Percentiles rank a stretch among this genome's conserved stretches.
Conservation (phyloP, 768 basidiomycete genomes). For the Collybiopsis confluens region DNA sequence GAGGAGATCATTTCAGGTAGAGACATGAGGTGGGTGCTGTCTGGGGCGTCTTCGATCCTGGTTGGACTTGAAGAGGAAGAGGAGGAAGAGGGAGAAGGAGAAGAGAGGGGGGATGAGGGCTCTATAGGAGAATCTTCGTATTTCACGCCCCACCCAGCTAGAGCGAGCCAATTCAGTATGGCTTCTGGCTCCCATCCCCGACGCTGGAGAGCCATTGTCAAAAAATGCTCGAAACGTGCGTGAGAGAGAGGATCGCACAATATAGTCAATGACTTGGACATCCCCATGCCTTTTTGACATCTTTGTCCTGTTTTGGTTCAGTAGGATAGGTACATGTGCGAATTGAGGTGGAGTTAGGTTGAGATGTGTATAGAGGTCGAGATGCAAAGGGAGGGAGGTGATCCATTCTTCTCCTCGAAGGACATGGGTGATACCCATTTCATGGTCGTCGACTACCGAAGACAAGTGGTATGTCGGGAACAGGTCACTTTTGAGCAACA, state of each 20-base stretch:
- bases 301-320: slow-evolving; percentile 89
- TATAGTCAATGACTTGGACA: slow-evolving; percentile 81
- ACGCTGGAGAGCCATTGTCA: too few species aligned
- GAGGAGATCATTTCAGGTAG: slow-evolving; percentile 50
- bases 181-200: slow-evolving; percentile 90
- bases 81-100: slow-evolving; percentile 19
- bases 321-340: slow-evolving; percentile 85
- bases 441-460: slow-evolving; percentile 91
- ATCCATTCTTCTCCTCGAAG: slow-evolving; percentile 99
- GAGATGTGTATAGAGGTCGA: slow-evolving; percentile 82
- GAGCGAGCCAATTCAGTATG: slow-evolving; percentile 87
- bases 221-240: not conserved
- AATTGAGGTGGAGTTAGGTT: slow-evolving; percentile 71
- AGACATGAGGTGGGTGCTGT: slow-evolving; percentile 61
- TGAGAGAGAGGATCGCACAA: slow-evolving; percentile 41
- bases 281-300: slow-evolving; percentile 95
- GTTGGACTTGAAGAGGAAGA: slow-evolving; percentile 11
- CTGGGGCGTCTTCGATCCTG: slow-evolving; percentile 42
- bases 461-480: slow-evolving; percentile 98
- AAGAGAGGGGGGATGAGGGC: slow-evolving; percentile 18
- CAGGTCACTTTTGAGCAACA: slow-evolving; percentile 86
- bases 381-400: slow-evolving; percentile 85
- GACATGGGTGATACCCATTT: slow-evolving; percentile 96
- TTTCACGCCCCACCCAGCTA: slow-evolving; percentile 88
- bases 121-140: slow-evolving; percentile 27